Conservation (phyloP, 768 basidiomycete genomes). For the Inosperma sp. region DNA sequence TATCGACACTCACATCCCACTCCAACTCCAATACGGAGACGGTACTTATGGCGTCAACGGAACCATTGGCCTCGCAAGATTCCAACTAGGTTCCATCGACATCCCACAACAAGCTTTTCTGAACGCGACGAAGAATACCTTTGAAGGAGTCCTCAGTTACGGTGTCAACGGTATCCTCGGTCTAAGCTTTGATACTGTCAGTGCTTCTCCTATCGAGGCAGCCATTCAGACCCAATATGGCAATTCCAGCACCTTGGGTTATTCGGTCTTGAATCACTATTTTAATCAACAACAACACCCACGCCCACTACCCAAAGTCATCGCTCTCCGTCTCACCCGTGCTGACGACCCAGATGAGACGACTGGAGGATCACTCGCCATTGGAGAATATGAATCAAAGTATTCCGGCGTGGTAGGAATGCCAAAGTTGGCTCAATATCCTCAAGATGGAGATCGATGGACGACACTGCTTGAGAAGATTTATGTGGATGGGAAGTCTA, state of each 20-base stretch:
- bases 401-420: slow-evolving; percentile 28
- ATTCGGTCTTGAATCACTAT: slow-evolving; percentile 37
- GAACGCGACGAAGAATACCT: slow-evolving; percentile 20
- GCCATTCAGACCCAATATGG: slow-evolving; percentile 24
- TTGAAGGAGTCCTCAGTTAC: slow-evolving; percentile 11
- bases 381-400: slow-evolving; percentile 39
- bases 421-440: slow-evolving; percentile 33
- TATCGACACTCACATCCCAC: slow-evolving; percentile 30
- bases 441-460: slow-evolving; percentile 35
- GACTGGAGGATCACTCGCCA: slow-evolving; percentile 37
- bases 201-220: slow-evolving; percentile 28
- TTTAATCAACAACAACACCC: slow-evolving; percentile 34
- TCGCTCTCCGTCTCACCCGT: slow-evolving; percentile 41
- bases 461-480: slow-evolving; percentile 39
- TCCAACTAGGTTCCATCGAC: slow-evolving; percentile 29
- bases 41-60: slow-evolving; percentile 33
- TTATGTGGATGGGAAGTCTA: slow-evolving; percentile 26
- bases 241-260: slow-evolving; percentile 27
- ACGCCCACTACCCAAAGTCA: slow-evolving; percentile 33
- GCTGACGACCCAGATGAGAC: slow-evolving; percentile 37
- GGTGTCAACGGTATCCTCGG: slow-evolving; percentile 35
- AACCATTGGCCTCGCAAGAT: slow-evolving; percentile 30
- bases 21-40: slow-evolving; percentile 32
- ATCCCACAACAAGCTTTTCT: slow-evolving; percentile 31
- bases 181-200: slow-evolving; percentile 29